Evolutionary conservation across 2,329 filamentous ascomycete genomes (phyloP), one percentile per base, ranked within the genome.

Genomic region (Pezicula rhizophila): DNA sequence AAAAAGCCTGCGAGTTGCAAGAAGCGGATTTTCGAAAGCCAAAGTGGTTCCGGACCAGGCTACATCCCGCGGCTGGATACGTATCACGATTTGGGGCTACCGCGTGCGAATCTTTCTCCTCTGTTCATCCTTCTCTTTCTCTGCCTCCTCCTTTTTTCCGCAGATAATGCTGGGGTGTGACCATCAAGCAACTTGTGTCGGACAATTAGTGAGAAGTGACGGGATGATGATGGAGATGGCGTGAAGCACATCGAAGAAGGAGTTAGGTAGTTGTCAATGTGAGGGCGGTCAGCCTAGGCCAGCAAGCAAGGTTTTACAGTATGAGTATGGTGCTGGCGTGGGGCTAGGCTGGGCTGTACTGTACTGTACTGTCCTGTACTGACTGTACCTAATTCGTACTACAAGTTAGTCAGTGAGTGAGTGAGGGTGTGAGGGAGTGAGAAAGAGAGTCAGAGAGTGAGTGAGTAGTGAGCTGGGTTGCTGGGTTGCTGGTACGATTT

Each of bases 61-160:
- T 50, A 43, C 56, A 56, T 57, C 52, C 54, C 57, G 56, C 57
- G 54, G 57, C 53, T 58, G 55, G 56, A 52, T 52, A 52, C 52
- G 52, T 57, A 52, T 52, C 42, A 50, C 38, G 35, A 15, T 38
- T 10, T 14, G 28, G 28, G 5, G 28, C 28, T 12, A 10, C 28
- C 28, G 28, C 28, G 38, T 20, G 38, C 17, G 17, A 40, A 18
- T 40, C 17, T 18, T 18, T 3, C 18, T 38, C n/a, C 17, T 20
- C 15, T 40, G 38, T 18, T 20, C 38, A 12, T 40, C 23, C 23
- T 23, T 23, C 23, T 23, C 23, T 5, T 23, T 7, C 23, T 23
- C 6, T 18, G 18, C 23, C 23, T 23, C 23, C 23, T 23, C 23
- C 23, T 23, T 23, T 23, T 23, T 23, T 40, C 38, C 38, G 38